These are phyloP conservation scores for Metschnikowia chrysomelidarum DNA, from an alignment of 805 yeast species.

Conservation along the genomic window DNA sequence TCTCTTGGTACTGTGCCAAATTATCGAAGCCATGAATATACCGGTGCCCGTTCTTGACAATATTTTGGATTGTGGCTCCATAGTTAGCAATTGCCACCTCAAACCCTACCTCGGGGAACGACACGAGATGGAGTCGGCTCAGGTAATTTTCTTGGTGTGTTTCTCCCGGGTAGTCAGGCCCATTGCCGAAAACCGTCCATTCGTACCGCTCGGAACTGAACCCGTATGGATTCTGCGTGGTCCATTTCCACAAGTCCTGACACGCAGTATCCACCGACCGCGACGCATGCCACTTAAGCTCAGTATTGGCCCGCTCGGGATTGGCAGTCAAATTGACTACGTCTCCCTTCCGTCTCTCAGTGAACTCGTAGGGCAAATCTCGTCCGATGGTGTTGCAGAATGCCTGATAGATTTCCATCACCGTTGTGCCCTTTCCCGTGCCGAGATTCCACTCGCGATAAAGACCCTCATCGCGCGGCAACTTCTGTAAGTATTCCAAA, in stretches of 20 bases:
- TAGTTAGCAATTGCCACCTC: conserved; percentile 45
- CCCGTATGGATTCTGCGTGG: conserved; percentile 64
- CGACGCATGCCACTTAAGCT: conserved; percentile 63
- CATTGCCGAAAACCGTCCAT: conserved; percentile 29
- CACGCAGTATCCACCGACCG: conserved; percentile 62
- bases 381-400: conserved; percentile 65
- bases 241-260: conserved; percentile 76
- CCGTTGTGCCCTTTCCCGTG: conserved; percentile 78
- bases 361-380: conserved; percentile 62
- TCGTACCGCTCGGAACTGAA: conserved; percentile 36
- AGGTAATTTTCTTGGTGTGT: conserved; percentile 19
- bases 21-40: conserved; percentile 41
- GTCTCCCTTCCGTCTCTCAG: conserved; percentile 71
- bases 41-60: conserved; percentile 37
- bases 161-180: no score
- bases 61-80: conserved; percentile 51
- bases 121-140: conserved; percentile 37
- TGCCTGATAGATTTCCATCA: conserved; percentile 64
- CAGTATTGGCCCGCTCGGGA: conserved; percentile 62
- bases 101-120: conserved; percentile 27
- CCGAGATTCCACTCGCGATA: conserved; percentile 83
- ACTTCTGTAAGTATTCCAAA: conserved; percentile 47
- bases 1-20: conserved; percentile 26
- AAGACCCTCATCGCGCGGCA: conserved; percentile 41
- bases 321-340: conserved; percentile 73